These are phyloP conservation scores for Penicillium tannophilum DNA, from an alignment of 495 filamentous ascomycete species.

Conservation along the genomic window DNA sequence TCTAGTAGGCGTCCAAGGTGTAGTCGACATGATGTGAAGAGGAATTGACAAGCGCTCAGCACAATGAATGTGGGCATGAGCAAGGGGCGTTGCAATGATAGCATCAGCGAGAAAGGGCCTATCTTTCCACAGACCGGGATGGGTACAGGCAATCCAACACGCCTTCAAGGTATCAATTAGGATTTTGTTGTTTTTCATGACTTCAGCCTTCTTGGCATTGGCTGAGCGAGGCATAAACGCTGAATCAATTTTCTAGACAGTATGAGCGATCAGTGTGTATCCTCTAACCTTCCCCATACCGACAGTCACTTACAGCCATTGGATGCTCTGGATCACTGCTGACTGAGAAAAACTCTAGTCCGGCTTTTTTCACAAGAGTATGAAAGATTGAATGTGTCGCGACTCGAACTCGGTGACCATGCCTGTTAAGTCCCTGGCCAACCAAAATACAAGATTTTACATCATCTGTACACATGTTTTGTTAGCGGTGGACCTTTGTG, in stretches of 20 bases:
- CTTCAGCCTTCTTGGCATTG: not conserved
- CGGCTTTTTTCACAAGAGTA: not conserved
- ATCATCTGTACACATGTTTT: constrained; percentile 1
- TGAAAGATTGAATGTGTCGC: constrained; percentile 10
- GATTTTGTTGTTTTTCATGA: not conserved
- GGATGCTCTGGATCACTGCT: constrained; percentile 13
- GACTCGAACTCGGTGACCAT: constrained; percentile 12
- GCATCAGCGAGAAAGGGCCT: constrained; percentile 14
- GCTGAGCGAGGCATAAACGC: not conserved
- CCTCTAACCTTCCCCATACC: not conserved
- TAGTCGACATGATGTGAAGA: constrained; percentile 19
- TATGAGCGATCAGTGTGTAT: not conserved
- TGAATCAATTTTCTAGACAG: not conserved
- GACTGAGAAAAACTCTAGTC: constrained; percentile 17
- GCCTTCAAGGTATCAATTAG: constrained; percentile 3
- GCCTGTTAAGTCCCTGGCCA: constrained; percentile 1
- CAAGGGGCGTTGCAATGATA: constrained; percentile 18
- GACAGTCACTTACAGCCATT: constrained; percentile 1
- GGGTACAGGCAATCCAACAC: constrained; percentile 17
- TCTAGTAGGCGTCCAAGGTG: constrained; percentile 11
- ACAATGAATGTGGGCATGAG: constrained; percentile 18
- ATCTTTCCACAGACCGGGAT: not conserved
- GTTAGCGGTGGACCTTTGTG: not conserved
- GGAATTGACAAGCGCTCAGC: constrained; percentile 16
- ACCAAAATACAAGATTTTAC: constrained; percentile 8